These are phyloP conservation scores for Bathelium albidoporum DNA, from an alignment of 495 filamentous ascomycete genomes.

Conservation along the genomic window DNA sequence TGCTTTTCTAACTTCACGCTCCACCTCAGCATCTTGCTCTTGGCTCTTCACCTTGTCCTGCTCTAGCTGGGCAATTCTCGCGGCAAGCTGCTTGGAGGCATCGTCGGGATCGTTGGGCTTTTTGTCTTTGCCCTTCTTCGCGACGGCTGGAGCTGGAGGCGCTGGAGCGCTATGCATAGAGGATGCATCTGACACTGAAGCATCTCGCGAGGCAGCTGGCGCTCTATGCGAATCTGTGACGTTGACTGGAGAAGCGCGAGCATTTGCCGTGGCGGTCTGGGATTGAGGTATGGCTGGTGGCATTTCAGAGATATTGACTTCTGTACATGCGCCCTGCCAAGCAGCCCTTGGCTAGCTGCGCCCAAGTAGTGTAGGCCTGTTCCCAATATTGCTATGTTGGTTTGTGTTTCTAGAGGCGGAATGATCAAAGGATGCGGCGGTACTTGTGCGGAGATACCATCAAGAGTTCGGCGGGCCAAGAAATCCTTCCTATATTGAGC, in stretches of 20 bases:
- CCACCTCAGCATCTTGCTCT: slow-evolving; percentile 91
- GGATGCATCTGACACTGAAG: neutral
- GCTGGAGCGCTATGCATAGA: slow-evolving; percentile 15
- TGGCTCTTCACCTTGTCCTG: slow-evolving; percentile 85
- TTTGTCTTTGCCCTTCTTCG: slow-evolving; percentile 45
- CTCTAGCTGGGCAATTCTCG: slow-evolving; percentile 92
- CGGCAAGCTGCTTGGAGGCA: slow-evolving; percentile 78
- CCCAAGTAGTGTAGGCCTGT: neutral
- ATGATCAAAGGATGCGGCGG: neutral
- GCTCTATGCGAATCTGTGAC: neutral
- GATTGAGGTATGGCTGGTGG: neutral
- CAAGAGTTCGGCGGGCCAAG: neutral
- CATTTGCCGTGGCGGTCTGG: neutral
- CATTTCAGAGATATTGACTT: neutral
- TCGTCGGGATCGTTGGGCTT: slow-evolving; percentile 62
- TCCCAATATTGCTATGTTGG: neutral
- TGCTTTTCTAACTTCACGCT: slow-evolving; percentile 82
- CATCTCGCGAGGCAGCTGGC: neutral
- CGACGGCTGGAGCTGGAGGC: slow-evolving; percentile 27
- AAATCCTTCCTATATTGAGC: neutral
- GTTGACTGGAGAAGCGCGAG: neutral
- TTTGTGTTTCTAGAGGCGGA: neutral
- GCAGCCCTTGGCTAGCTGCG: neutral
- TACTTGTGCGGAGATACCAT: neutral
- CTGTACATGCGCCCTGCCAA: neutral